Base-by-base conservation (phyloP, 805 yeast genomes). In the Ogataea trehalophila region DNA sequence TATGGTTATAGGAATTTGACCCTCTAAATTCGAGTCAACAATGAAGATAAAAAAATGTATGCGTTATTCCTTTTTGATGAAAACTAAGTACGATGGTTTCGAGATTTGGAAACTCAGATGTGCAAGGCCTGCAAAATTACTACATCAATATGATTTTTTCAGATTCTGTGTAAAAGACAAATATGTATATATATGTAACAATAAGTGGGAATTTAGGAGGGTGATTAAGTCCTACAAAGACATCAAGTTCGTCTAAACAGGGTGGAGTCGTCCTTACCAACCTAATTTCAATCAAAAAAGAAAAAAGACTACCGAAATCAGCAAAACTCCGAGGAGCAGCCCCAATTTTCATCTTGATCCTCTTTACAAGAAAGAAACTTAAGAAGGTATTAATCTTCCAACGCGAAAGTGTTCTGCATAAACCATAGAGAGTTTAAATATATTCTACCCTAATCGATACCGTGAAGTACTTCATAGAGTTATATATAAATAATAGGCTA, bases 201-300 rank as follows among this genome's bases (percentile, higher is more conserved):
- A 20, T 20, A 20, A 20, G 4, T 20, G 20, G 20, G 20, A 20
- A 55, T 57, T 47, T 57, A 55, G 59, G 59, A 57, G 50, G 61
- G 61, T 56, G 59, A 55, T 57, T 56, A 50, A 57, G 61, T 57
- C 58, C 61, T 54, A 49, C 47, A 49, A 46, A 51, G 56, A 57
- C 56, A 52, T 46, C n/a, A 43, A 38, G 26, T 17, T 35, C 46
- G 54, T 57, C 57, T 46, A 47, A 51, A 47, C 58, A 57, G 52
- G 57, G 61, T 57, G 61, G 61, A 57, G 59, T 56, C 55, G 44
- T 57, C 59, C 59, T 57, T 33, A 43, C 35, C 33, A 35, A 22
- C 37, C 23, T 33, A 18, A 26, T n/a, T 16, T 35, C 36, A 48
- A 46, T 43, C 35, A 45, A 42, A 40, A 11, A 14, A 34, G 13